Evolutionary conservation across 805 yeast species (phyloP).

Genomic region (Candida lessepsii): DNA sequence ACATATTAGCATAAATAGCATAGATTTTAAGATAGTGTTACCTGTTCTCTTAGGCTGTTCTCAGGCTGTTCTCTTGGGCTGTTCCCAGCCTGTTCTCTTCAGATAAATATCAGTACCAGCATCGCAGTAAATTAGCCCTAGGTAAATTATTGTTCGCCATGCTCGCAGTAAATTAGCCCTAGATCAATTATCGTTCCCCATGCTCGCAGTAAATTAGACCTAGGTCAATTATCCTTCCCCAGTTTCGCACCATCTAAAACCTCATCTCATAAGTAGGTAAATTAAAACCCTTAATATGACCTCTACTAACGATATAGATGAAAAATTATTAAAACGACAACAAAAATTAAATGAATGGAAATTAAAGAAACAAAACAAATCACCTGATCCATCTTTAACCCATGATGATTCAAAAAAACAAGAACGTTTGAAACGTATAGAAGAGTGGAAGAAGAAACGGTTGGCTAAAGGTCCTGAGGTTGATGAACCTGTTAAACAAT

Average conservation of each 20-base stretch:
- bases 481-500: background rate
- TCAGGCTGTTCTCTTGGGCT: too few relatives aligned
- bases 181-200: too few relatives aligned
- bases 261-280: conserved; percentile 7
- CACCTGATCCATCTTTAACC: conserved; percentile 7
- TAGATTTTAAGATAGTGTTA: too few relatives aligned
- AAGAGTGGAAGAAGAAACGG: conserved; percentile 51
- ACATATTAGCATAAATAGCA: too few relatives aligned
- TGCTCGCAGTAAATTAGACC: too few relatives aligned
- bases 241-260: background rate
- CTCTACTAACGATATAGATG: conserved; percentile 23
- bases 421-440: conserved; percentile 40
- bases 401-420: conserved; percentile 13
- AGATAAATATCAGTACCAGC: background rate
- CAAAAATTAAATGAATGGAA: conserved; percentile 63
- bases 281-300: conserved; percentile 4
- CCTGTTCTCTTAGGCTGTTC: too few relatives aligned
- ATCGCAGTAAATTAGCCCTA: too few relatives aligned
- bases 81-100: too few relatives aligned
- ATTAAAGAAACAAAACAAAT: conserved; percentile 44
- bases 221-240: background rate
- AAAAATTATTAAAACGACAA: conserved; percentile 42
- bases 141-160: too few relatives aligned
- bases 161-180: too few relatives aligned
- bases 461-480: conserved; percentile 1